Conservation (phyloP, 2,329 filamentous ascomycete species). For the Hypoxylon rubiginosum region DNA sequence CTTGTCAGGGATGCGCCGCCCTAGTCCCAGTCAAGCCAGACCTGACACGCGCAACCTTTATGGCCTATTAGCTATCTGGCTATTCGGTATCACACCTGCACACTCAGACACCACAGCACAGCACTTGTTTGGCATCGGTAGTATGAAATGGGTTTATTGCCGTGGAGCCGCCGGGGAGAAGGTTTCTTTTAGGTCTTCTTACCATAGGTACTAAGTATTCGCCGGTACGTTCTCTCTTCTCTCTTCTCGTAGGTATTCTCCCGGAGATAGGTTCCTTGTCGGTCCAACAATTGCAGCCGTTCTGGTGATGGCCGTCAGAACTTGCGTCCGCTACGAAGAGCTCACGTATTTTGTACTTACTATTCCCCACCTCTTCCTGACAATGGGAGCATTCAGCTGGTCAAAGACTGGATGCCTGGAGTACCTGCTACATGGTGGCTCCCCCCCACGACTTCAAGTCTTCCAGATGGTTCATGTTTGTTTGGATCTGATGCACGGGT, state of each 20-base stretch:
- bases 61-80: slow-evolving; percentile 10
- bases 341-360: slow-evolving; percentile 26
- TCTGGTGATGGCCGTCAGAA: no score
- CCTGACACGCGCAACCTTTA: slow-evolving; percentile 20
- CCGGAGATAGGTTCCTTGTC: slow-evolving; percentile 26
- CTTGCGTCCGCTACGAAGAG: neutral
- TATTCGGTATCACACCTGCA: slow-evolving; percentile 25
- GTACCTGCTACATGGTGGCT: slow-evolving; percentile 27
- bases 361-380: slow-evolving; percentile 22
- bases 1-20: slow-evolving; percentile 14
- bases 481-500: slow-evolving; percentile 28
- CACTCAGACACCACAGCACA: no score
- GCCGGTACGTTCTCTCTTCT: slow-evolving; percentile 12
- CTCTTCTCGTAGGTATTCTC: no score
- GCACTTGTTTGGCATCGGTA: neutral
- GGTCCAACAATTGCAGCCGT: slow-evolving; percentile 38
- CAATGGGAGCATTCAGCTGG: neutral
- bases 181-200: neutral
- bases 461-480: neutral
- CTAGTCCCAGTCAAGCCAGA: neutral
- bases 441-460: no score
- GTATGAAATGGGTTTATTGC: slow-evolving; percentile 24
- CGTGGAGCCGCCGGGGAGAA: slow-evolving; percentile 25
- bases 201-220: slow-evolving; percentile 11
- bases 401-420: neutral